Conservation (phyloP, 495 filamentous ascomycete species). For the Corynascus novoguineensis region DNA sequence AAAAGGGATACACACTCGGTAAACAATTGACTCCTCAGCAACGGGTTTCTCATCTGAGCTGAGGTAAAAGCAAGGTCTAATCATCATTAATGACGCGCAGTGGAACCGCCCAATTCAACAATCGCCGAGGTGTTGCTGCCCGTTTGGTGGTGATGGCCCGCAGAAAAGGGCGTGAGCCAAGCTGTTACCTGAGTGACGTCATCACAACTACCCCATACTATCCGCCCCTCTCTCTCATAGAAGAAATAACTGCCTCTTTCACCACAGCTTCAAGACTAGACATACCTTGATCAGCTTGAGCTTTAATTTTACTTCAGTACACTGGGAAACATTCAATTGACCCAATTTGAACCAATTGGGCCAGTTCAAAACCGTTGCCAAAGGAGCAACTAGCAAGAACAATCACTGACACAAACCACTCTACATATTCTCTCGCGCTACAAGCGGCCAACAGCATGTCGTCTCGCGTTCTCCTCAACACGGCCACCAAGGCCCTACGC, state of each 20-base stretch:
- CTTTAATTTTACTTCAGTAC: neutral
- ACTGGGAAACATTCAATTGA: neutral
- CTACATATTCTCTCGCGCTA: too few species aligned
- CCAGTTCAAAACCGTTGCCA: neutral
- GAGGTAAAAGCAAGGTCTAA: neutral
- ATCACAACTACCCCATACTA: neutral
- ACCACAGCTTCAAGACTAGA: neutral
- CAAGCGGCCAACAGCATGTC: slow-evolving; percentile 8
- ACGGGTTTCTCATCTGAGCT: neutral
- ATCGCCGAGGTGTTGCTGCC: neutral
- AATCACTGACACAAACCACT: neutral
- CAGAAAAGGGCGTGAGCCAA: neutral
- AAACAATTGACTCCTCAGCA: neutral
- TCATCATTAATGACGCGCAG: slow-evolving; percentile 5
- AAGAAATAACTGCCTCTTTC: slow-evolving; percentile 1
- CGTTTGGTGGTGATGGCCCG: neutral
- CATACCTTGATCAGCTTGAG: neutral
- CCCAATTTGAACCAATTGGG: neutral
- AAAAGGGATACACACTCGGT: neutral
- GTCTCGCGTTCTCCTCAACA: slow-evolving; percentile 9
- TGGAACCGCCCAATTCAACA: neutral
- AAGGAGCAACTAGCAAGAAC: neutral
- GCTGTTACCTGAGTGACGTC: neutral
- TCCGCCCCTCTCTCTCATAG: neutral
- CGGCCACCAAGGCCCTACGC: neutral